Conservation (phyloP, 805 yeast species). For the Metschnikowia arizonensis region DNA sequence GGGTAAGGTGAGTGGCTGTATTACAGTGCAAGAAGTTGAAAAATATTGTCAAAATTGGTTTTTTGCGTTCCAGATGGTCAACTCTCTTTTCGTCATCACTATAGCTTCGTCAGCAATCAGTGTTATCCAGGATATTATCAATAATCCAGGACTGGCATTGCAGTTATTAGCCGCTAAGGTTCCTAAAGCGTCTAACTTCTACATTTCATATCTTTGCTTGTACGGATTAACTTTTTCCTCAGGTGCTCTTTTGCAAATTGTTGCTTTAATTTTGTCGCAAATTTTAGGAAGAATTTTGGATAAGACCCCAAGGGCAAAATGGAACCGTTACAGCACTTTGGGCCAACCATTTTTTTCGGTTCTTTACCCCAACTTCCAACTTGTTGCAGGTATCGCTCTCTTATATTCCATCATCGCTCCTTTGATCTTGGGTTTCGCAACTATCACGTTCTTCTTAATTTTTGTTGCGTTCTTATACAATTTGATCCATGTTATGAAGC, state of each 20-base stretch:
- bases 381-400: conserved; percentile 67
- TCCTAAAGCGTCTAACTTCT: conserved; percentile 90
- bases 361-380: conserved; percentile 71
- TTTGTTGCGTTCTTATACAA: conserved; percentile 63
- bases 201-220: conserved; percentile 74
- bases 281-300: conserved; percentile 70
- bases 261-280: conserved; percentile 65
- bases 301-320: conserved; percentile 86
- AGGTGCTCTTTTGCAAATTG: conserved; percentile 73
- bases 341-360: conserved; percentile 77
- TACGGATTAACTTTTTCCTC: conserved; percentile 78
- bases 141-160: conserved; percentile 70
- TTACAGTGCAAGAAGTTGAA: conserved; percentile 71
- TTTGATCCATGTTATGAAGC: conserved; percentile 58
- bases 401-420: conserved; percentile 80
- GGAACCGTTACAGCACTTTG: conserved; percentile 68
- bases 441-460: conserved; percentile 51
- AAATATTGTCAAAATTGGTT: conserved; percentile 82
- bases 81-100: conserved; percentile 82
- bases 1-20: conserved; percentile 71
- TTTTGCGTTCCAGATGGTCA: conserved; percentile 86
- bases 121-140: conserved; percentile 63
- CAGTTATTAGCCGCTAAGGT: conserved; percentile 65
- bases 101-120: conserved; percentile 78
- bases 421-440: conserved; percentile 62